A percentile compares a stretch with the other conserved stretches of the same genome.
phyloP scores from a whole-genome alignment of 495 filamentous ascomycete species.

The Penicillium ucsense region DNA sequence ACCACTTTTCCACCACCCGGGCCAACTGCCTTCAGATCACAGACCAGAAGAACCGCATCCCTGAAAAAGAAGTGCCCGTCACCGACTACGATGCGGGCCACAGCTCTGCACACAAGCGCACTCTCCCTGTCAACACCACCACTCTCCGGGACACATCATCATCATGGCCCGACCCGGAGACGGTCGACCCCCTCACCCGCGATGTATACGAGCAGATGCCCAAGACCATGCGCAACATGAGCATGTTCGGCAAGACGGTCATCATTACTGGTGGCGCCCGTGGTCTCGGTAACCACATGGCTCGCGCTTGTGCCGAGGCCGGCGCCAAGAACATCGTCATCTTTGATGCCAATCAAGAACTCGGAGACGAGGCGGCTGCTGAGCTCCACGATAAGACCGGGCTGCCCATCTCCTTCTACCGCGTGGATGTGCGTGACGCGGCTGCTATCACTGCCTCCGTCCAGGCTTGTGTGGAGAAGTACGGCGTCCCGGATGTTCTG shows the following conservation, averaged over 20 bases:
- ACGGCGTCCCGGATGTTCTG: slow-evolving; percentile 45
- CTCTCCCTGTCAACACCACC: not conserved
- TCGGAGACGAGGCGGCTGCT: not conserved
- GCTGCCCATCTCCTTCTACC: slow-evolving; percentile 1
- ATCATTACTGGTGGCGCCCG: slow-evolving; percentile 67
- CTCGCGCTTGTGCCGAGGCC: slow-evolving; percentile 60
- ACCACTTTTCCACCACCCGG: not conserved
- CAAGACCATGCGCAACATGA: slow-evolving; percentile 16
- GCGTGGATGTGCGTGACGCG: slow-evolving; percentile 1
- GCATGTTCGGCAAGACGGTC: slow-evolving; percentile 62
- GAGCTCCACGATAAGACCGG: slow-evolving; percentile 1
- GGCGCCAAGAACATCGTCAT: slow-evolving; percentile 43
- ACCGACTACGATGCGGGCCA: slow-evolving; percentile 1
- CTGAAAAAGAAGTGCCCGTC: slow-evolving; percentile 1
- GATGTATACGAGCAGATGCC: not conserved
- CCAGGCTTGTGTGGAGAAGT: slow-evolving; percentile 1
- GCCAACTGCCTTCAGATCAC: slow-evolving; percentile 1
- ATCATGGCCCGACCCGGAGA: not conserved
- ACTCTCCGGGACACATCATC: not conserved
- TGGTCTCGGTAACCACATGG: slow-evolving; percentile 65
- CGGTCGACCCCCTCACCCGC: slow-evolving; percentile 1
- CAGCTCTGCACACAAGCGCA: not conserved
- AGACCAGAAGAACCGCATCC: slow-evolving; percentile 1
- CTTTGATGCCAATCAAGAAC: slow-evolving; percentile 2
- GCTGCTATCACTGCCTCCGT: slow-evolving; percentile 1